Percentiles rank a stretch among this genome's conserved stretches.
phyloP scores from a whole-genome alignment of 345 rosid genomes.

The Euphorbia pulcherrima region DNA sequence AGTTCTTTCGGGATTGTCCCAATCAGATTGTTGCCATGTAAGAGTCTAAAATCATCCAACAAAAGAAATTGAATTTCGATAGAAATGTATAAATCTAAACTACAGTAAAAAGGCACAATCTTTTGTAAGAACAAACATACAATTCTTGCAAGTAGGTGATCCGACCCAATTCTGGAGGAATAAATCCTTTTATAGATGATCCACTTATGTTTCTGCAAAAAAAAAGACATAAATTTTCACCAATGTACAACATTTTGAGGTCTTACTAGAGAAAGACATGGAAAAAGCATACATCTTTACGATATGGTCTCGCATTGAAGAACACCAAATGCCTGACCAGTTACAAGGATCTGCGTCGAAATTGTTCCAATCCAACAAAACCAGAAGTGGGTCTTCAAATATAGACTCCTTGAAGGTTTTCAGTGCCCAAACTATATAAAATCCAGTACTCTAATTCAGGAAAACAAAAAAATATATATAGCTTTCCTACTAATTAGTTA shows the following conservation, averaged over 20 bases:
- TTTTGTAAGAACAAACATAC: conserved; percentile 36
- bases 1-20: conserved; percentile 87
- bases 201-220: conserved; percentile 69
- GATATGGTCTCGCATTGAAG: conserved; percentile 57
- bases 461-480: neutral
- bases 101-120: neutral
- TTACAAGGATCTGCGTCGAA: conserved; percentile 80
- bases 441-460: conserved; percentile 22
- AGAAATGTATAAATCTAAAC: neutral
- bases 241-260: too few relatives aligned
- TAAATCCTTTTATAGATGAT: conserved; percentile 69
- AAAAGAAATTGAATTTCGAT: conserved; percentile 17
- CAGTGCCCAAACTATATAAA: conserved; percentile 60
- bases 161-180: conserved; percentile 75
- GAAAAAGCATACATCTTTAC: conserved; percentile 59
- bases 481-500: neutral
- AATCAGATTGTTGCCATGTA: conserved; percentile 62
- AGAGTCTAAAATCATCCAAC: conserved; percentile 47
- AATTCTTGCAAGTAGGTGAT: conserved; percentile 67
- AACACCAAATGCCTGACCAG: conserved; percentile 73
- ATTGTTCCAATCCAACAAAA: conserved; percentile 77
- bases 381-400: conserved; percentile 75
- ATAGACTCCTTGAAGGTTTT: conserved; percentile 75
- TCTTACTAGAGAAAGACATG: neutral
- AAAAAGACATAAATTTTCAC: too few relatives aligned